Percentiles rank a stretch among this genome's conserved stretches.
phyloP scores from a whole-genome alignment of 1,139 yeast genomes.

The Keqinozyma sinolaborantium region DNA sequence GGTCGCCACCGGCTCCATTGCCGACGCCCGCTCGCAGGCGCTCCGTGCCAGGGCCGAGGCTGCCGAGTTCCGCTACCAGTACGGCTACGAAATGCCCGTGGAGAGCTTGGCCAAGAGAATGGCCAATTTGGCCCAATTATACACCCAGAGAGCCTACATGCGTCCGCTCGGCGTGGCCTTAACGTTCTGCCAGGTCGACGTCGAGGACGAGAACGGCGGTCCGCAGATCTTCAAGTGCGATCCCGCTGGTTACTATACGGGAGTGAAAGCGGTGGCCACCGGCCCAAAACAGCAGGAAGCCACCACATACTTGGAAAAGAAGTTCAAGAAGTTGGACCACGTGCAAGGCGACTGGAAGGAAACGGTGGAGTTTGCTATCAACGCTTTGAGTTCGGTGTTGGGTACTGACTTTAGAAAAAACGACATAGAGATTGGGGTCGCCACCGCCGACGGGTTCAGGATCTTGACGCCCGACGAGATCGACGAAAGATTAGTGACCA shows the following conservation, averaged over 20 bases:
- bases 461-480: conserved; percentile 79
- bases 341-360: conserved; percentile 85
- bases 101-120: conserved; percentile 90
- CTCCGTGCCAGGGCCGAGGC: conserved; percentile 90
- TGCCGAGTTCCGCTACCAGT: conserved; percentile 88
- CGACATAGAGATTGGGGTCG: conserved; percentile 92
- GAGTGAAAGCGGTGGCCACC: conserved; percentile 89
- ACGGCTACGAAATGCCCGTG: conserved; percentile 96
- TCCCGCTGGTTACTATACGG: conserved; percentile 95
- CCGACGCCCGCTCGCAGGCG: conserved; percentile 92
- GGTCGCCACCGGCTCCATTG: conserved; percentile 94
- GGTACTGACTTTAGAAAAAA: conserved; percentile 92
- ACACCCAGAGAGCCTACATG: conserved; percentile 99
- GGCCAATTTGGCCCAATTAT: conserved; percentile 92
- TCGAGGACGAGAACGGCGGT: conserved; percentile 77
- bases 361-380: conserved; percentile 86
- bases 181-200: conserved; percentile 72
- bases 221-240: conserved; percentile 93
- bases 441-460: conserved; percentile 66
- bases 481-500: conserved; percentile 87
- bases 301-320: conserved; percentile 85
- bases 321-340: conserved; percentile 70
- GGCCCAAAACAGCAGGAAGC: conserved; percentile 99
- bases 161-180: conserved; percentile 93
- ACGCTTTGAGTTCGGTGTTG: conserved; percentile 77